Base-by-base conservation (phyloP, 805 yeast genomes). In the Maudiozyma serrabonitensis region DNA sequence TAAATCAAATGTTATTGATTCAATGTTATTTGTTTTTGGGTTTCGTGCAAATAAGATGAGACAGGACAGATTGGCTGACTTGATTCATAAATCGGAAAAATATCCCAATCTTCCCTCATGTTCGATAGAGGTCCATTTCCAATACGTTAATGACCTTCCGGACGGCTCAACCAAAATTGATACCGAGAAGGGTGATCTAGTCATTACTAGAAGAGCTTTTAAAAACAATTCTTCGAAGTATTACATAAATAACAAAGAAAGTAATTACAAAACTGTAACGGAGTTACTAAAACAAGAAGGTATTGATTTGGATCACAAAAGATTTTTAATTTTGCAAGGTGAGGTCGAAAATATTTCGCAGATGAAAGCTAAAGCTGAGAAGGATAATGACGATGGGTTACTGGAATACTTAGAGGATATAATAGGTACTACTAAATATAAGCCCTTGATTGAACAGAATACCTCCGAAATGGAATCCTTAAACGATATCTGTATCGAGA, bases 271-370 rank as follows among this genome's bases (percentile, higher is more conserved):
- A 0, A 85, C 83, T 57, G 97, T 93, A 0, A 87, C 96, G 0
- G 69, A 71, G 1, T 69, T 87, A 34, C 72, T 93, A 46, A 82
- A 81, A 55, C 81, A 76, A 16, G 81, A 88, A 62, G 99, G 98
- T 5, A 85, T 93, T 51, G 99, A 93, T 66, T 73, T 93, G 53
- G 95, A 90, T 56, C 99, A 93, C 67, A 93, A 93, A 63, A 75
- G 99, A 57, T 93, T 93, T 59, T 74, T 93, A 57, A 95, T 93
- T 62, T 71, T 93, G 43, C 99, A 93, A 69, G 99, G 99, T 64
- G 99, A 93, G 64, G 99, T 93, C 41, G 99, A 93, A 69, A 84
- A 90, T 55, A 93, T 93, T 61, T 97, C 99, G 0, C 97, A 93
- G 64, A 95, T 93, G 99, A 91, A 91, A 63, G 86, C 99, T 11